phyloP scores from a whole-genome alignment of 345 rosid genomes.

The Populus alba region DNA sequence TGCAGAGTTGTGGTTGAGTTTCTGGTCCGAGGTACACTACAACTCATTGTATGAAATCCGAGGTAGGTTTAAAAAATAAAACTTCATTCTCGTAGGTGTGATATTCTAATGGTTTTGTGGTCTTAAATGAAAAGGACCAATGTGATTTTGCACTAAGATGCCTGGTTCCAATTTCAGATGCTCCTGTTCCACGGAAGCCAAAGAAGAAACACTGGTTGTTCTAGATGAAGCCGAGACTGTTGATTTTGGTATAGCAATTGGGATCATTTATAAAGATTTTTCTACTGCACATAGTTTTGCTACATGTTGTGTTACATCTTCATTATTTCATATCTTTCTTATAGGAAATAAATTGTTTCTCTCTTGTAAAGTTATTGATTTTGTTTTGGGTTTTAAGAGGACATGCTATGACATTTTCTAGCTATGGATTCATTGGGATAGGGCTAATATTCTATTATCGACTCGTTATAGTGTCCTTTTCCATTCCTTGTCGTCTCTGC shows the following conservation, averaged over 20 bases:
- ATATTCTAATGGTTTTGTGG: background rate
- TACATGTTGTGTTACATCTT: too few relatives aligned
- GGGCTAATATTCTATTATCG: too few relatives aligned
- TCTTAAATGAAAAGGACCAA: background rate
- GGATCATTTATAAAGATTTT: background rate
- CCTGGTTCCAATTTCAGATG: conserved; percentile 45
- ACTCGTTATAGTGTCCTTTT: background rate
- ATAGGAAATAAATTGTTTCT: background rate
- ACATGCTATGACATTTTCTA: too few relatives aligned
- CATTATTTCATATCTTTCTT: background rate
- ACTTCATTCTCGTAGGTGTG: background rate
- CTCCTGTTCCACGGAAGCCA: conserved; percentile 60
- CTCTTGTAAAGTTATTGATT: background rate
- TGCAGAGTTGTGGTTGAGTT: conserved; percentile 97
- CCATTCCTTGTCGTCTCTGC: background rate
- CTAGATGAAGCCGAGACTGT: conserved; percentile 34
- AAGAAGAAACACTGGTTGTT: conserved; percentile 96
- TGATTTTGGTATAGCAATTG: background rate
- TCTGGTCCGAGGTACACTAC: conserved; percentile 98
- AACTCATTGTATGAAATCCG: conserved; percentile 81
- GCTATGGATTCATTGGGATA: too few relatives aligned
- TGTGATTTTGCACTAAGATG: background rate
- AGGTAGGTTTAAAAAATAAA: conserved; percentile 45
- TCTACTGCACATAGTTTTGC: too few relatives aligned
- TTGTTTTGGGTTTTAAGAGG: background rate